Evolutionary conservation across 371 early-diverging fungal species (phyloP).

Genomic region (Actinomucor elegans): DNA sequence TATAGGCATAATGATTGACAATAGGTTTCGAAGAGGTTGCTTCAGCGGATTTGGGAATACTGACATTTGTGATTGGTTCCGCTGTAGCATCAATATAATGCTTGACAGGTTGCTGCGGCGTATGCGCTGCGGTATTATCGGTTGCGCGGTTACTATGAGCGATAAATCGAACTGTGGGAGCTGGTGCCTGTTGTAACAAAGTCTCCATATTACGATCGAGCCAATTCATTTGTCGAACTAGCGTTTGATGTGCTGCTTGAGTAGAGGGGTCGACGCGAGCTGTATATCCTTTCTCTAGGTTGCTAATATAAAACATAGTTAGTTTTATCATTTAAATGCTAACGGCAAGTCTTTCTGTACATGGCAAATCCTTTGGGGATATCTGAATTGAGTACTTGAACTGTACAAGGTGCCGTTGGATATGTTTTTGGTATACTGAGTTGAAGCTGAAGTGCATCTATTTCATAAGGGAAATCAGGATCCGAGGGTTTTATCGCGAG

Average conservation of each 20-base stretch:
- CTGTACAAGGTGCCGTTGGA: conserved; percentile 35
- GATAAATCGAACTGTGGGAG: conserved; percentile 55
- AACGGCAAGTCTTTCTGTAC: conserved; percentile 18
- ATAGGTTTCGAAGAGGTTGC: neutral
- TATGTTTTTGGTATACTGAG: conserved; percentile 51
- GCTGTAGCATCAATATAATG: conserved; percentile 3
- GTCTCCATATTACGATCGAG: conserved; percentile 58
- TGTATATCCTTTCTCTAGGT: conserved; percentile 18
- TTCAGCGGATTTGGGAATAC: neutral
- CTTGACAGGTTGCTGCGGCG: conserved; percentile 6
- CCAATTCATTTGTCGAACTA: conserved; percentile 60
- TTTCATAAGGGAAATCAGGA: conserved; percentile 78
- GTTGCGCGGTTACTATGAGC: conserved; percentile 8
- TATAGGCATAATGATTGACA: neutral
- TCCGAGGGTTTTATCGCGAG: conserved; percentile 61
- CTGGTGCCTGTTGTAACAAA: conserved; percentile 57
- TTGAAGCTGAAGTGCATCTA: conserved; percentile 55
- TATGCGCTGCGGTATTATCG: neutral
- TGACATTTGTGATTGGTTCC: neutral
- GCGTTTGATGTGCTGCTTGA: conserved; percentile 25
- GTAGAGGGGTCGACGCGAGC: neutral
- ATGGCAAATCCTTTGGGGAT: conserved; percentile 66
- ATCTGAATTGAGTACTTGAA: conserved; percentile 60
- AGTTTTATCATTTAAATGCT: neutral
- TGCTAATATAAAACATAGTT: conserved; percentile 6